Conservation (phyloP, 2,329 filamentous ascomycete species). For the Fusarium hostae region DNA sequence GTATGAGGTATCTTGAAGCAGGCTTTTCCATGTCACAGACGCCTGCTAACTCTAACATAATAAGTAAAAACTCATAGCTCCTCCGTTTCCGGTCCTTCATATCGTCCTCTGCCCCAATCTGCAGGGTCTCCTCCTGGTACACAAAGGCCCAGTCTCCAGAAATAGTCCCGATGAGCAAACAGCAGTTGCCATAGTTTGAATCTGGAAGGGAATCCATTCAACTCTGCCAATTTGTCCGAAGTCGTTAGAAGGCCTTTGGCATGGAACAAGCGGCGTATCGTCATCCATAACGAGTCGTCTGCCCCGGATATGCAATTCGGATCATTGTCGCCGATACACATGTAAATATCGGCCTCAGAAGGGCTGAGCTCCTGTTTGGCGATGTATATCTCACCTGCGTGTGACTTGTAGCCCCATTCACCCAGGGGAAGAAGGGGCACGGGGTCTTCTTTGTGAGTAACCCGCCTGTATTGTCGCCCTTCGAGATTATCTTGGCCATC, state of each 20-base stretch:
- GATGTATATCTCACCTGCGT: constrained; percentile 90
- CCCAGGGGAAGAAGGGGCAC: constrained; percentile 85
- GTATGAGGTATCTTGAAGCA: constrained; percentile 1
- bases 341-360: constrained; percentile 71
- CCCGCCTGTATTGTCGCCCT: constrained; percentile 70
- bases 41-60: background rate
- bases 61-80: constrained; percentile 50
- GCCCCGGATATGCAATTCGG: constrained; percentile 74
- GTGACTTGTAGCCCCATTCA: constrained; percentile 89
- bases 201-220: constrained; percentile 65
- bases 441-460: constrained; percentile 89
- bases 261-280: constrained; percentile 41
- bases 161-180: constrained; percentile 95
- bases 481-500: constrained; percentile 48
- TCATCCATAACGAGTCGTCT: constrained; percentile 51
- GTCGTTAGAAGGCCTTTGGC: constrained; percentile 39
- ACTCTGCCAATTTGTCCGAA: constrained; percentile 31
- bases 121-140: constrained; percentile 80
- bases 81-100: constrained; percentile 52
- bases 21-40: constrained; percentile 12
- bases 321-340: constrained; percentile 80
- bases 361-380: constrained; percentile 76
- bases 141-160: constrained; percentile 92
- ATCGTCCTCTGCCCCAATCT: constrained; percentile 69
- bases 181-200: constrained; percentile 91